Conservation (phyloP, 192 early-diverging fungal species). For the Coemansia sp. region DNA sequence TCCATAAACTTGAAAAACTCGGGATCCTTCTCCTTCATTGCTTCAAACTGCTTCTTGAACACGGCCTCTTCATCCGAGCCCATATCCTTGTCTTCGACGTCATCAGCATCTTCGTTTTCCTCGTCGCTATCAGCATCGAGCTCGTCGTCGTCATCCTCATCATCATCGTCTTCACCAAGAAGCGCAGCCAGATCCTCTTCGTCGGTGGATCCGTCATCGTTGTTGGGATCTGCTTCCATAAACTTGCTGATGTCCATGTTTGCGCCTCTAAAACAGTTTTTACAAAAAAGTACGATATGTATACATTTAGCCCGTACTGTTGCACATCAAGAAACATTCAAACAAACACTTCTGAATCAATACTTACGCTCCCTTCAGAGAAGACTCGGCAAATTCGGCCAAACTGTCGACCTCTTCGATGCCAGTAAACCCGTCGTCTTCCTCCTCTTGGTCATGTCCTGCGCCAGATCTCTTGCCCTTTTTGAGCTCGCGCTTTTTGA, state of each 20-base stretch:
- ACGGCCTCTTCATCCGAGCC: conserved; percentile 59
- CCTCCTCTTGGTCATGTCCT: conserved; percentile 15
- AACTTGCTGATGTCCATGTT: conserved; percentile 40
- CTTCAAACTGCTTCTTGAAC: conserved; percentile 82
- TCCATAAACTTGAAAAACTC: conserved; percentile 89
- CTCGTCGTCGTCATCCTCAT: conserved; percentile 25
- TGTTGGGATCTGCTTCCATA: conserved; percentile 33
- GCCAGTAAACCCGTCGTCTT: conserved; percentile 31
- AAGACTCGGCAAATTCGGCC: conserved; percentile 43
- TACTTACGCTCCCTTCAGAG: conserved; percentile 28
- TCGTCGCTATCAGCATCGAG: conserved; percentile 42
- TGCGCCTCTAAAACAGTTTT: conserved; percentile 6
- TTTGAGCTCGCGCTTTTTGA: conserved; percentile 59
- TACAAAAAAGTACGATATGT: not conserved
- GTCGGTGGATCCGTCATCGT: conserved; percentile 10
- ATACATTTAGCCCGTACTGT: not conserved
- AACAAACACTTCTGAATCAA: not conserved
- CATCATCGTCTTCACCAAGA: conserved; percentile 27
- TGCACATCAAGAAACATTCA: not conserved
- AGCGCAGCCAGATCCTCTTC: conserved; percentile 24
- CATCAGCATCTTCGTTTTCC: conserved; percentile 46
- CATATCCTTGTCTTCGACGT: conserved; percentile 55
- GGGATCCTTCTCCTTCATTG: conserved; percentile 82
- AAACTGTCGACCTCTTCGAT: conserved; percentile 51
- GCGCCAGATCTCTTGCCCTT: conserved; percentile 45